Evolutionary conservation across 2,329 filamentous ascomycete species (phyloP), one percentile per base, ranked within the genome.

Genomic region (Aspergillus neotritici): DNA sequence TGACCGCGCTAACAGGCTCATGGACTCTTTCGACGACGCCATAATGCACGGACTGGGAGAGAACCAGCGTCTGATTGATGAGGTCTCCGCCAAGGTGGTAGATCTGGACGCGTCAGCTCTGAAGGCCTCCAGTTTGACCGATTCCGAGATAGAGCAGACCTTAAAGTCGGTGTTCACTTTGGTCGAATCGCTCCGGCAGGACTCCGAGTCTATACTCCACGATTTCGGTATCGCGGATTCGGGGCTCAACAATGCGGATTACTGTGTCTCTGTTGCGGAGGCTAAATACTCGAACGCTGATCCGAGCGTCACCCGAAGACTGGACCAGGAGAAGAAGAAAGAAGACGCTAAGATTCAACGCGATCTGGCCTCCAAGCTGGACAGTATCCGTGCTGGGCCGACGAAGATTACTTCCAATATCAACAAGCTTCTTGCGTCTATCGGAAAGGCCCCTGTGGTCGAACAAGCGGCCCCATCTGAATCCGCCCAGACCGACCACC

Each of bases 211-310:
- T 7, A 69, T 74, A 21, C 58, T 75, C 12, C 65, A 61, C 33
- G 66, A 62, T 15, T 76, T 77, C 37, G 71, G 72, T 34, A 57
- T 63, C 12, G 68, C 74, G 3, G 76, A 79, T 48, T 65, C 70
- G 37, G 57, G 66, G 5, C 65, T 78, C 43, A 78, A 77, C 46
- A 65, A 73, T 16, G 70, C 73, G 1, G 74, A 77, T 44, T 73
- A 76, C 40, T 70, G 72, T 35, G 69, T 77, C 14, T 73, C 74
- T n/a, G 72, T 78, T 38, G 73, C 74, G 30, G 70, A 75, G 52
- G 76, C 74, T 3, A 68, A 63, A 40, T 68, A 70, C 30, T 65
- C 73, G 13, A 67, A 69, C 37, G 66, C 69, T 0, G 66, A 70
- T 14, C 44, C 62, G 4, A 64, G 66, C 3, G 63, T 69, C 9